Percentiles rank a stretch among this genome's conserved stretches.
Conservation (phyloP, 2,329 filamentous ascomycete species). For the Monosporascus sp. region DNA sequence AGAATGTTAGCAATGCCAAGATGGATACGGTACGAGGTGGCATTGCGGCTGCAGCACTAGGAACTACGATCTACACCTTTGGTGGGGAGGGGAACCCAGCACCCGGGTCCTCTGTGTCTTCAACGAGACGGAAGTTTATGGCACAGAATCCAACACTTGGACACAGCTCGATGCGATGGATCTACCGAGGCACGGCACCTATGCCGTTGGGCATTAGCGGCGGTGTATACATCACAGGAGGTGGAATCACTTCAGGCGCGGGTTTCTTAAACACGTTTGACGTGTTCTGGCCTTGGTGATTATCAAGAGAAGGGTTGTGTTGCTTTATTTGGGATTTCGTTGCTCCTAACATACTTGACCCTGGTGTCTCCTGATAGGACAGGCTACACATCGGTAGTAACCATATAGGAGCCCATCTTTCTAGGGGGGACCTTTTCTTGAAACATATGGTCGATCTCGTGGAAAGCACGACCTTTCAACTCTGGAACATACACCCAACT, state of each 20-base stretch:
- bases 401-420: no score
- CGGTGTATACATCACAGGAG: conserved; percentile 7
- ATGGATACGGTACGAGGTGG: conserved; percentile 36
- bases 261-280: conserved; percentile 5
- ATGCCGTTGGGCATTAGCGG: conserved; percentile 4
- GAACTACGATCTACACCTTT: conserved; percentile 7
- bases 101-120: conserved; percentile 4
- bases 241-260: conserved; percentile 1
- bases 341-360: no score
- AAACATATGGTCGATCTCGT: no score
- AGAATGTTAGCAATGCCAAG: conserved; percentile 17
- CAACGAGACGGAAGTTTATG: no score
- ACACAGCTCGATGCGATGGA: conserved; percentile 7
- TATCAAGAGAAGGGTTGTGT: no score
- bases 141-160: no score
- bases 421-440: no score
- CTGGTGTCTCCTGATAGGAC: no score
- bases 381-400: no score
- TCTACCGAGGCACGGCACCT: conserved; percentile 7
- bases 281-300: neutral
- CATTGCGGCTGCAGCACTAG: conserved; percentile 8
- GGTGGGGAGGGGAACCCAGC: conserved; percentile 9
- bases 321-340: no score
- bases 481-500: no score
- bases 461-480: no score